Evolutionary conservation across 176 grass and related monocot genomes (phyloP).

Genomic region (Hyparrhenia diplandra): DNA sequence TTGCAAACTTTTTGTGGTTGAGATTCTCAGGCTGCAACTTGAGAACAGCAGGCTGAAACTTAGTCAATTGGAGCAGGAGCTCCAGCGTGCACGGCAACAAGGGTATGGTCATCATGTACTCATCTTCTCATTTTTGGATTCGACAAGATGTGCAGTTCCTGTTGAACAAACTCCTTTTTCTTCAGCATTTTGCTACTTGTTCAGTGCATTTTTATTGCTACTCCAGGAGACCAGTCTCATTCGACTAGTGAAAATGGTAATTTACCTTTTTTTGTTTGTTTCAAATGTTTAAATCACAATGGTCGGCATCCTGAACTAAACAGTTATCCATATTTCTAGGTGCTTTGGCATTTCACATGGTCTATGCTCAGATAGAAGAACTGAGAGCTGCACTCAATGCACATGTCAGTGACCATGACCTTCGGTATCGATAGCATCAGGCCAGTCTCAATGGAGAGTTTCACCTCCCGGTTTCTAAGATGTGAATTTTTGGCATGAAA

Average conservation of each 20-base stretch:
- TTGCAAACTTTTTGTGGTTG: too few relatives aligned
- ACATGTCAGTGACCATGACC: slow-evolving; percentile 40
- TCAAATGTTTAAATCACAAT: background rate
- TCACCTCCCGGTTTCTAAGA: too few relatives aligned
- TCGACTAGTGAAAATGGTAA: slow-evolving; percentile 41
- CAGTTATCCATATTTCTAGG: background rate
- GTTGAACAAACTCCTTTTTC: background rate
- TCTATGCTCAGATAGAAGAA: slow-evolving; percentile 31
- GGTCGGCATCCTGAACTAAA: background rate
- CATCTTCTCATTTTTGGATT: background rate
- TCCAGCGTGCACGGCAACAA: slow-evolving; percentile 54
- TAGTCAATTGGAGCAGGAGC: slow-evolving; percentile 55
- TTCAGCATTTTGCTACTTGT: background rate
- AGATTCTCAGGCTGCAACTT: too few relatives aligned
- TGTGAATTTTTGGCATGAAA: too few relatives aligned
- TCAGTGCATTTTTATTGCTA: slow-evolving; percentile 55
- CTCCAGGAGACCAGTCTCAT: slow-evolving; percentile 23
- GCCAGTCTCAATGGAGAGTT: too few relatives aligned
- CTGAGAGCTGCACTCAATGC: slow-evolving; percentile 36
- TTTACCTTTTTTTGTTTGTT: background rate
- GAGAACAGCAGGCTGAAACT: slow-evolving; percentile 61
- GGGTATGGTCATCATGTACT: slow-evolving; percentile 16
- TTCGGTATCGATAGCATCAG: slow-evolving; percentile 31
- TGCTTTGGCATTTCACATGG: slow-evolving; percentile 33
- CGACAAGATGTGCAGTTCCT: background rate